These are phyloP conservation scores for Anisogramma anomala DNA, from an alignment of 2,329 filamentous ascomycete genomes.

Conservation along the genomic window DNA sequence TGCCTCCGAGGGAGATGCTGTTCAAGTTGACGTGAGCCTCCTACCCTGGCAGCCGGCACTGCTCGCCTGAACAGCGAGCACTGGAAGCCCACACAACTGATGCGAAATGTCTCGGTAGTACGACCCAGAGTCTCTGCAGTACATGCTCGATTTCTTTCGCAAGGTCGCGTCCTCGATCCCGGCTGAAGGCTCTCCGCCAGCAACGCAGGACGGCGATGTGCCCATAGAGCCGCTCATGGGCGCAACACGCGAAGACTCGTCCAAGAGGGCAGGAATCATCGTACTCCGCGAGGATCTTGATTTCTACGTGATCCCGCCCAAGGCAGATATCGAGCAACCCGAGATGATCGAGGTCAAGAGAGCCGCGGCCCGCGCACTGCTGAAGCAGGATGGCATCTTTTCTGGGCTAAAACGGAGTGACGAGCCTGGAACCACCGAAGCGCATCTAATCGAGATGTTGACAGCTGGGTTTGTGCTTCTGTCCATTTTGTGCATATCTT, in stretches of 20 bases:
- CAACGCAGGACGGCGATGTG: constrained; percentile 53
- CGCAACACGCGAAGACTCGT: constrained; percentile 63
- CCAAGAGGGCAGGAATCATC: constrained; percentile 90
- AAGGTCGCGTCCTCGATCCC: constrained; percentile 94
- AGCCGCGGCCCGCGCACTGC: constrained; percentile 73
- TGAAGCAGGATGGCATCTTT: constrained; percentile 89
- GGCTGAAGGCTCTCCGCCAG: constrained; percentile 54
- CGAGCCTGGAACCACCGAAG: constrained; percentile 90
- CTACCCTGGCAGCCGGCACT: constrained; percentile 11
- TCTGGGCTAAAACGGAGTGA: constrained; percentile 90
- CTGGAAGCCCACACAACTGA: background rate
- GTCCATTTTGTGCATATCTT: background rate
- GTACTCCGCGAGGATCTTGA: constrained; percentile 92
- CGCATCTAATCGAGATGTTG: constrained; percentile 97
- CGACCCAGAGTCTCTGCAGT: constrained; percentile 89
- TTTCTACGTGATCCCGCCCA: constrained; percentile 91
- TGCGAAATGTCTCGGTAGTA: constrained; percentile 50
- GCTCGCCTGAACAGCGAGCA: background rate
- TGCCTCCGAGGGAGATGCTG: constrained; percentile 84
- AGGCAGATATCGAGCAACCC: constrained; percentile 66
- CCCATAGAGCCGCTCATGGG: constrained; percentile 59
- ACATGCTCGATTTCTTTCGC: constrained; percentile 98
- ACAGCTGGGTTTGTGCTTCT: constrained; percentile 70
- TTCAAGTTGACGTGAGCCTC: constrained; percentile 75
- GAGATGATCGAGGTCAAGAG: constrained; percentile 97